Percentiles rank a stretch among this genome's conserved stretches.
Evolutionary conservation across 2,329 filamentous ascomycete genomes (phyloP).

Genomic region (Colletotrichum siamense): DNA sequence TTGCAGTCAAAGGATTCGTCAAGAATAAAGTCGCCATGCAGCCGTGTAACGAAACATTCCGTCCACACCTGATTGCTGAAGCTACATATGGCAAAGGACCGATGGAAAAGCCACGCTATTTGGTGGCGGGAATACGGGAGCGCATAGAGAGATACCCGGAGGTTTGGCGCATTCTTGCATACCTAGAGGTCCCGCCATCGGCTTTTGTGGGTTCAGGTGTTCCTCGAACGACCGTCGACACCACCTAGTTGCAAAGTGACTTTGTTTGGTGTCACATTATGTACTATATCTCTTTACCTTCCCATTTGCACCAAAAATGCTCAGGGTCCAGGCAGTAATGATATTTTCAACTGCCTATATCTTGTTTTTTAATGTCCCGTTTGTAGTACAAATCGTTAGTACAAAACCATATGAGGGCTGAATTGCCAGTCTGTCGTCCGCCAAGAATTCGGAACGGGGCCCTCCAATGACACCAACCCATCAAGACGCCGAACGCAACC

Average conservation of each 20-base stretch:
- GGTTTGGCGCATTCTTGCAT: not conserved
- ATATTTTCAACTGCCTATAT: not conserved
- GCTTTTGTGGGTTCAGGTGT: not conserved
- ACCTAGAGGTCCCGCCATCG: not conserved
- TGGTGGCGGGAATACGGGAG: not conserved
- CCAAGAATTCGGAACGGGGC: not conserved
- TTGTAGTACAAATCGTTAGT: slow-evolving; percentile 15
- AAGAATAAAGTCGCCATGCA: not conserved
- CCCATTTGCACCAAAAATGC: not conserved
- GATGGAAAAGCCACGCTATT: not conserved
- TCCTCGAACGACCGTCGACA: not conserved
- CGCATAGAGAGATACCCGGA: not conserved
- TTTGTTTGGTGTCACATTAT: not conserved
- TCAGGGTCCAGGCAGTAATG: no score
- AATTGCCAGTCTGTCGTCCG: not conserved
- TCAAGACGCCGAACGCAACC: slow-evolving; percentile 11
- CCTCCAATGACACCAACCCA: not conserved
- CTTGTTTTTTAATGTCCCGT: not conserved
- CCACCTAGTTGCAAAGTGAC: not conserved
- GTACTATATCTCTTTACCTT: not conserved
- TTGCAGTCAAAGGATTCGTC: not conserved
- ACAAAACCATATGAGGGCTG: not conserved
- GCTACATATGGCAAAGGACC: not conserved
- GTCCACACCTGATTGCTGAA: not conserved
- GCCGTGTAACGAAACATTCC: not conserved